Conservation (phyloP, 257 asterid species). For the Nicotiana noctiflora region DNA sequence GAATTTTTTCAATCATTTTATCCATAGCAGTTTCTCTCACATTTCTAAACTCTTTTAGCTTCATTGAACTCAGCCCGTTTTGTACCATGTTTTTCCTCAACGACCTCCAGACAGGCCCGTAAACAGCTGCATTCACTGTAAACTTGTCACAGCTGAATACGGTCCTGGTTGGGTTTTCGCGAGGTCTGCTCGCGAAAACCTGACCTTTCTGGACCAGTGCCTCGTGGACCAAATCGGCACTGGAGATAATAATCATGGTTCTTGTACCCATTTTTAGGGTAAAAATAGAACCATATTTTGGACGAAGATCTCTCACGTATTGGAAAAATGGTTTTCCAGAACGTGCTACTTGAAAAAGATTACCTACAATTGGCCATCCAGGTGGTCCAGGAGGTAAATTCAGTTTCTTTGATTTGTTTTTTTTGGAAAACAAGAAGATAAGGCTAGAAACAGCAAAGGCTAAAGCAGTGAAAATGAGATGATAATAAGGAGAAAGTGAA, state of each 20-base stretch:
- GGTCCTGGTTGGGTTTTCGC: slow-evolving; percentile 72
- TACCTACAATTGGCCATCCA: slow-evolving; percentile 82
- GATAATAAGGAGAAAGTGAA: slow-evolving; percentile 32
- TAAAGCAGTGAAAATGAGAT: slow-evolving; percentile 53
- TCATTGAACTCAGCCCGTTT: slow-evolving; percentile 54
- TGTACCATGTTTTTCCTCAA: slow-evolving; percentile 87
- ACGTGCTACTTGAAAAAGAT: slow-evolving; percentile 76
- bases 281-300: slow-evolving; percentile 59
- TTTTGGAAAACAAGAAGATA: slow-evolving; percentile 34
- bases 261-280: slow-evolving; percentile 81
- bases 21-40: slow-evolving; percentile 65
- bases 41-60: slow-evolving; percentile 42
- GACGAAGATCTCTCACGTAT: slow-evolving; percentile 53
- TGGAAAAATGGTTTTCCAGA: slow-evolving; percentile 74
- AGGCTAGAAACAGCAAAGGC: slow-evolving; percentile 44
- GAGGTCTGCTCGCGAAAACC: slow-evolving; percentile 69
- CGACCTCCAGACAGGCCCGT: slow-evolving; percentile 91
- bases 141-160: slow-evolving; percentile 82
- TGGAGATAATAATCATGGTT: slow-evolving; percentile 61
- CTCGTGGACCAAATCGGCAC: slow-evolving; percentile 55
- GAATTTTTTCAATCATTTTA: slow-evolving; percentile 40
- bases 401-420: slow-evolving; percentile 38
- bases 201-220: slow-evolving; percentile 66
- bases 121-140: slow-evolving; percentile 71
- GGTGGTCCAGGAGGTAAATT: slow-evolving; percentile 91